These are phyloP conservation scores for Stachybotrys echinatus DNA, from an alignment of 2,329 filamentous ascomycete species.

Conservation along the genomic window DNA sequence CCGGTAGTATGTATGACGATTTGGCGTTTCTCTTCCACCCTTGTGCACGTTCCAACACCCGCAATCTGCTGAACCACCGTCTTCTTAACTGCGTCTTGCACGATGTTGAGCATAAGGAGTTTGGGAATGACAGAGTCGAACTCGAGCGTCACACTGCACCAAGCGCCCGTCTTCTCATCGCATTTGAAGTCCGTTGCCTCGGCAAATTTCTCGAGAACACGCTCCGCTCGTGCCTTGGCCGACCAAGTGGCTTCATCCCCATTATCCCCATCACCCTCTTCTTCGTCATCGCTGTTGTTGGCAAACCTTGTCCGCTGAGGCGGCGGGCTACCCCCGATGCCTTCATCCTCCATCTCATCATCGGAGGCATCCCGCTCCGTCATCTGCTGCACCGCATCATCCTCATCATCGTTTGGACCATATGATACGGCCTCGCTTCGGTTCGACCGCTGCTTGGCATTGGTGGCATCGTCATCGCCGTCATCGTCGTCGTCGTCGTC, in stretches of 20 bases:
- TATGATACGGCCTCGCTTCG: conserved; percentile 81
- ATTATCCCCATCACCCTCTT: conserved; percentile 28
- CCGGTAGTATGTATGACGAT: conserved; percentile 70
- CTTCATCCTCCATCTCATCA: conserved; percentile 47
- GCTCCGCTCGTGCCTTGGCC: conserved; percentile 50
- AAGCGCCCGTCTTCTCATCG: conserved; percentile 66
- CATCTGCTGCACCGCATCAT: conserved; percentile 66
- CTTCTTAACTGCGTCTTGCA: conserved; percentile 73
- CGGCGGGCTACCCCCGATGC: conserved; percentile 46
- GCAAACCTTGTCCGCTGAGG: conserved; percentile 21
- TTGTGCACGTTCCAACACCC: conserved; percentile 67
- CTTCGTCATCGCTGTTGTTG: conserved; percentile 33
- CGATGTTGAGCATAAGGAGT: conserved; percentile 85
- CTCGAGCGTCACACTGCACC: conserved; percentile 77
- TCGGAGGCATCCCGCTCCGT: conserved; percentile 51
- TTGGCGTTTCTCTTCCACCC: conserved; percentile 54
- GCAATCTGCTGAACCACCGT: conserved; percentile 84
- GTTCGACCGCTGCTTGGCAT: conserved; percentile 69
- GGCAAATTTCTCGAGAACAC: conserved; percentile 57
- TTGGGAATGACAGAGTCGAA: conserved; percentile 80
- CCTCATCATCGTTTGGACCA: conserved; percentile 87
- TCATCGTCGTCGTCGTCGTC: conserved; percentile 50
- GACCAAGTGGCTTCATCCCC: conserved; percentile 31
- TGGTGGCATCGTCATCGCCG: conserved; percentile 73
- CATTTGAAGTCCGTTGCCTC: conserved; percentile 76